phyloP scores from a whole-genome alignment of 179 eudicot species.

The Gypsophila paniculata region DNA sequence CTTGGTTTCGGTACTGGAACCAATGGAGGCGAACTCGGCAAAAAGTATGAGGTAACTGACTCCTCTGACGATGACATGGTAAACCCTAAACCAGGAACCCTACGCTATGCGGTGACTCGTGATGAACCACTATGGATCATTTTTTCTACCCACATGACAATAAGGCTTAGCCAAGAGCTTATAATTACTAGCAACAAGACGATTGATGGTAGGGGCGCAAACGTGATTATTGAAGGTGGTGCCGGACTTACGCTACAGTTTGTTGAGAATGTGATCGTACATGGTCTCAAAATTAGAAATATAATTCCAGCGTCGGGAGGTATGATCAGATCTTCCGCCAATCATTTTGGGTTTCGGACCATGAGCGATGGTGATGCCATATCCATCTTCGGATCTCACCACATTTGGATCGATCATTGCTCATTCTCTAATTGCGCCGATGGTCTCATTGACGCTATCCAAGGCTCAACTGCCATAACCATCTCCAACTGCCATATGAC shows the following conservation, averaged over 20 bases:
- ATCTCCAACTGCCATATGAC: conserved; percentile 58
- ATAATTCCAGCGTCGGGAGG: conserved; percentile 34
- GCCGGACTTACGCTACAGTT: conserved; percentile 40
- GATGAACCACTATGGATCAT: conserved; percentile 43
- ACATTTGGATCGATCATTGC: conserved; percentile 48
- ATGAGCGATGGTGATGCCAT: conserved; percentile 50
- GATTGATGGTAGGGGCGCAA: conserved; percentile 40
- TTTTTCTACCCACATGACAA: conserved; percentile 40
- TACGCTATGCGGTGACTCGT: conserved; percentile 48
- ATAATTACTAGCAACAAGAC: conserved; percentile 47
- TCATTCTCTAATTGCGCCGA: conserved; percentile 29
- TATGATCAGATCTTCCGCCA: conserved; percentile 31
- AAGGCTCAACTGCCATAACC: conserved; percentile 47
- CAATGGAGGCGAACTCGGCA: conserved; percentile 40
- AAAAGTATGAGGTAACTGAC: conserved; percentile 33
- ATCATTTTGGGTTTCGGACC: conserved; percentile 38
- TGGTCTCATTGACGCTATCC: conserved; percentile 37
- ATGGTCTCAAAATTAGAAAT: conserved; percentile 32
- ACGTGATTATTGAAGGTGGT: conserved; percentile 36
- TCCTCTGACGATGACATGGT: conserved; percentile 38
- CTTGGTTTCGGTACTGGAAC: conserved; percentile 39
- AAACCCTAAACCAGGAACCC: conserved; percentile 50
- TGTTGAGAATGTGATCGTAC: conserved; percentile 41
- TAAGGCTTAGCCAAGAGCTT: conserved; percentile 41
- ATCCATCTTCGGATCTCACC: conserved; percentile 34